phyloP scores from a whole-genome alignment of 441 rosid species.

The Arabidopsis hybrid region DNA sequence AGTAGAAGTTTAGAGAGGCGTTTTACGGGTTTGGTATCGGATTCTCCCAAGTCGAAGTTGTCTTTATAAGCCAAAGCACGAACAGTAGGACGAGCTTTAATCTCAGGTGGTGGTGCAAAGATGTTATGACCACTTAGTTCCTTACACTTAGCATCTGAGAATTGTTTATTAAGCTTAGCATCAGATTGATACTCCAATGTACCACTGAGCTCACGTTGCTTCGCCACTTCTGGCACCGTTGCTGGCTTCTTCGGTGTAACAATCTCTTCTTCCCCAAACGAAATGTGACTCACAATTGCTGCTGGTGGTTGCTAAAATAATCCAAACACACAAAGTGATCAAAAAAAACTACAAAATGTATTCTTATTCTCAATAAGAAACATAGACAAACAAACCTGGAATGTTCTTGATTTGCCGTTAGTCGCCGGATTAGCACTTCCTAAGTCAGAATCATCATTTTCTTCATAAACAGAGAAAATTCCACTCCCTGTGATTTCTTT shows the following conservation, averaged over 20 bases:
- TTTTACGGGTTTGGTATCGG: slow-evolving; percentile 44
- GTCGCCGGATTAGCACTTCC: slow-evolving; percentile 55
- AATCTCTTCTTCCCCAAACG: slow-evolving; percentile 82
- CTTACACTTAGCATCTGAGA: slow-evolving; percentile 83
- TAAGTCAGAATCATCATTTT: slow-evolving; percentile 57
- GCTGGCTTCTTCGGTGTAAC: slow-evolving; percentile 75
- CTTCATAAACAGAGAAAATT: slow-evolving; percentile 74
- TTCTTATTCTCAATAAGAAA: neutral
- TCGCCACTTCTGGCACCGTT: slow-evolving; percentile 79
- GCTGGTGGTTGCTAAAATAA: slow-evolving; percentile 69
- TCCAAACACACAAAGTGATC: slow-evolving; percentile 20
- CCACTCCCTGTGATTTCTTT: slow-evolving; percentile 96
- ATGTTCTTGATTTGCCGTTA: slow-evolving; percentile 68
- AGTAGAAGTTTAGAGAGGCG: neutral
- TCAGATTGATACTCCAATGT: slow-evolving; percentile 63
- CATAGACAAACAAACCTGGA: slow-evolving; percentile 60
- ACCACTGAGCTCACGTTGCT: slow-evolving; percentile 94
- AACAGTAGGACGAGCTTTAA: slow-evolving; percentile 69
- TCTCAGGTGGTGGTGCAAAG: slow-evolving; percentile 96
- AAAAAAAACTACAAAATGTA: neutral
- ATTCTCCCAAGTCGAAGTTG: slow-evolving; percentile 74
- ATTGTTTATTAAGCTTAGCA: slow-evolving; percentile 75
- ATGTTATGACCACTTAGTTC: slow-evolving; percentile 95
- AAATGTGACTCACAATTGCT: slow-evolving; percentile 85
- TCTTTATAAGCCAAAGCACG: slow-evolving; percentile 79